Evolutionary conservation across 2,329 filamentous ascomycete species (phyloP).

Genomic region (Metarhizium rileyi): DNA sequence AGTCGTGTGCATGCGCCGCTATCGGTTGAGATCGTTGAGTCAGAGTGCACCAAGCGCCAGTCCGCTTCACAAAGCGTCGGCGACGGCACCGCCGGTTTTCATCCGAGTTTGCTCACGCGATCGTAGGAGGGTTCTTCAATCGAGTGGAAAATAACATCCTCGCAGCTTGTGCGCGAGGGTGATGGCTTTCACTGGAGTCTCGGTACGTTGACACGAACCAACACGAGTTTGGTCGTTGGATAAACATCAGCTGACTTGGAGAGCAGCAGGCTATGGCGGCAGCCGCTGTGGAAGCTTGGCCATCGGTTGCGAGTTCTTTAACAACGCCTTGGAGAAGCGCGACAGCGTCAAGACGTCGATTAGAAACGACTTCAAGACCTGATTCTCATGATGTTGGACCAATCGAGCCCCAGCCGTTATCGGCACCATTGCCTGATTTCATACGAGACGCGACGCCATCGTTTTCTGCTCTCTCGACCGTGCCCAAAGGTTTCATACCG

Average conservation of each 20-base stretch:
- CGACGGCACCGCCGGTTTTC: background rate
- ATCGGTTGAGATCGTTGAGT: constrained; percentile 15
- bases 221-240: background rate
- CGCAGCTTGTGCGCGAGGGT: background rate
- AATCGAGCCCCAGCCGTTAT: constrained; percentile 7
- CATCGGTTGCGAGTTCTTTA: constrained; percentile 33
- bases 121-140: background rate
- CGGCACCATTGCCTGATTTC: constrained; percentile 18
- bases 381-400: constrained; percentile 7
- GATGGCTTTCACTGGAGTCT: constrained; percentile 22
- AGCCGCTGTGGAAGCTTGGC: constrained; percentile 34
- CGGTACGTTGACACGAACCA: constrained; percentile 12
- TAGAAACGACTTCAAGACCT: constrained; percentile 1
- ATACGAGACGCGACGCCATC: constrained; percentile 13
- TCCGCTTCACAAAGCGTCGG: background rate
- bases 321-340: constrained; percentile 22
- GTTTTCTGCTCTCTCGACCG: background rate
- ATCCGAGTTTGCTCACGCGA: background rate
- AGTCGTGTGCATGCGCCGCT: background rate
- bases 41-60: background rate
- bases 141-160: background rate
- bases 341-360: constrained; percentile 6
- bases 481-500: constrained; percentile 4
- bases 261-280: constrained; percentile 29
- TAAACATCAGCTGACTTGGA: constrained; percentile 11